phyloP scores from a whole-genome alignment of 2,329 filamentous ascomycete species.

The Capronia coronata region DNA sequence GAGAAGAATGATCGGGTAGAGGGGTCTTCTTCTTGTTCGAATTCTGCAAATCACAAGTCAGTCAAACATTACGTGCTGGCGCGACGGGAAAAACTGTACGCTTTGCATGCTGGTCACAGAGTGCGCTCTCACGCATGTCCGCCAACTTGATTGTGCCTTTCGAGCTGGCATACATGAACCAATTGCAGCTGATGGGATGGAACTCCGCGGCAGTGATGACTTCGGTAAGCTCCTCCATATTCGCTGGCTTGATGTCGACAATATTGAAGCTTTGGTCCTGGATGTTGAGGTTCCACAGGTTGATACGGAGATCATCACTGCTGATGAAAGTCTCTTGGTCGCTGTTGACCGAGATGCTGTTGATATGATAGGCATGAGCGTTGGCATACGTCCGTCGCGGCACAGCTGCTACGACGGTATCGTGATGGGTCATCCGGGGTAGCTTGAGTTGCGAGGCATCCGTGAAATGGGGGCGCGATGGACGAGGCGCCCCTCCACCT shows the following conservation, averaged over 20 bases:
- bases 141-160: constrained; percentile 98
- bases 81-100: constrained; percentile 59
- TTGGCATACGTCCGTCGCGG: constrained; percentile 96
- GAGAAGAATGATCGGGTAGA: constrained; percentile 98
- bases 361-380: constrained; percentile 98
- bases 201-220: constrained; percentile 98
- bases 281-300: constrained; percentile 98
- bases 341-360: constrained; percentile 99
- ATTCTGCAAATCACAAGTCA: constrained; percentile 56
- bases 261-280: constrained; percentile 99
- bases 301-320: constrained; percentile 94
- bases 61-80: too few species aligned
- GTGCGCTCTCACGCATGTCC: constrained; percentile 93
- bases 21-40: constrained; percentile 97
- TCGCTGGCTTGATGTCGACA: constrained; percentile 98
- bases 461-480: constrained; percentile 68
- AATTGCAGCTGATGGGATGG: constrained; percentile 94
- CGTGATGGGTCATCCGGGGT: constrained; percentile 92
- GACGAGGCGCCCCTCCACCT: constrained; percentile 69
- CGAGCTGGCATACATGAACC: constrained; percentile 99
- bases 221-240: constrained; percentile 99
- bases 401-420: constrained; percentile 94
- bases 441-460: constrained; percentile 80
- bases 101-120: constrained; percentile 94
- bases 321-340: constrained; percentile 99